phyloP scores from a whole-genome alignment of 441 rosid species.

The Adansonia gregorii region DNA sequence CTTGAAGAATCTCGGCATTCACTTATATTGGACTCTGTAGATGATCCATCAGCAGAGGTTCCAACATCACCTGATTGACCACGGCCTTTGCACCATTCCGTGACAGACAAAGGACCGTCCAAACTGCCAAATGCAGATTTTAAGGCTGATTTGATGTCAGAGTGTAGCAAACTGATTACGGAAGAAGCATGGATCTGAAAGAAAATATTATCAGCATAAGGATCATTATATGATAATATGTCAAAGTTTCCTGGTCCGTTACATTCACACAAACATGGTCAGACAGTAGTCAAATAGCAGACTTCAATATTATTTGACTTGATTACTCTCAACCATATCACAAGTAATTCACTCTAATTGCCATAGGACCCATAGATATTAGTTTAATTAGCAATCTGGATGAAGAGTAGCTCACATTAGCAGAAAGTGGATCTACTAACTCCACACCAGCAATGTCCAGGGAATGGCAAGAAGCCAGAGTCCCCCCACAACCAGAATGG shows the following conservation, averaged over 20 bases:
- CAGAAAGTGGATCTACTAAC: constrained; percentile 95
- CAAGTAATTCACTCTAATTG: constrained; percentile 2
- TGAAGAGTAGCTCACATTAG: constrained; percentile 71
- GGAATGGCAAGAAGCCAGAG: constrained; percentile 95
- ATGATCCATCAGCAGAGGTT: constrained; percentile 68
- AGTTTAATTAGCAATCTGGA: constrained; percentile 19
- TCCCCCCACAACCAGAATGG: constrained; percentile 99
- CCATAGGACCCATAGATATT: constrained; percentile 12
- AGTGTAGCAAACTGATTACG: constrained; percentile 82
- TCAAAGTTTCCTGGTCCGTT: neutral
- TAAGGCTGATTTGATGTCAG: constrained; percentile 89
- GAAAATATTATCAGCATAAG: constrained; percentile 31
- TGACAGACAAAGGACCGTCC: constrained; percentile 91
- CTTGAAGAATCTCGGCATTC: constrained; percentile 77
- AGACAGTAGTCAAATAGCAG: neutral
- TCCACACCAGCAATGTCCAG: constrained; percentile 95
- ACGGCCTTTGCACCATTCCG: constrained; percentile 98
- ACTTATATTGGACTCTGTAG: constrained; percentile 69
- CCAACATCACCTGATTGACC: constrained; percentile 66
- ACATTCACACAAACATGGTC: neutral
- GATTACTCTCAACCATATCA: neutral
- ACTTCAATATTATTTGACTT: neutral
- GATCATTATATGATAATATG: constrained; percentile 16
- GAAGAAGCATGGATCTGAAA: constrained; percentile 88
- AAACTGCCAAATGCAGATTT: constrained; percentile 85